Percentiles rank a stretch among this genome's conserved stretches.
phyloP scores from a whole-genome alignment of 345 rosid genomes.

The Sonneratia alba region DNA sequence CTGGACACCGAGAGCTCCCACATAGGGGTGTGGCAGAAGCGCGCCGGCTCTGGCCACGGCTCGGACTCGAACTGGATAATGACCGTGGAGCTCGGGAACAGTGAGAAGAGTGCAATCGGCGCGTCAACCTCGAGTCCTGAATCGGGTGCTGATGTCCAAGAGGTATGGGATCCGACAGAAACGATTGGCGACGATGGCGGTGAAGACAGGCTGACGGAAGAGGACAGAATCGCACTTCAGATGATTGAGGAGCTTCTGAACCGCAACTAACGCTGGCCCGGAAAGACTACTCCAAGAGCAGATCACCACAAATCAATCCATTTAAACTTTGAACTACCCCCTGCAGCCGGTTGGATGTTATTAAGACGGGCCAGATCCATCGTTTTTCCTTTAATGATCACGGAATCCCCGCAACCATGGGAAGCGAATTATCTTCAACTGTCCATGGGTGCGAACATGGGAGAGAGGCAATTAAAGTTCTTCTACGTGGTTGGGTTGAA shows the following conservation, averaged over 20 bases:
- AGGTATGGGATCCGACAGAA: not conserved
- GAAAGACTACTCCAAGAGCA: not conserved
- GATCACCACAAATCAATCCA: too few relatives aligned
- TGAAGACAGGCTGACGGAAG: constrained; percentile 10
- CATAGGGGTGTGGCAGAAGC: constrained; percentile 38
- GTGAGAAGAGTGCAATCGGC: not conserved
- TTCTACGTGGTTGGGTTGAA: not conserved
- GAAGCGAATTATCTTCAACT: too few relatives aligned
- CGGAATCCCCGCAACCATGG: too few relatives aligned
- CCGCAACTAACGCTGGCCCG: constrained; percentile 5
- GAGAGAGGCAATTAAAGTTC: too few relatives aligned
- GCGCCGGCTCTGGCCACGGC: constrained; percentile 13
- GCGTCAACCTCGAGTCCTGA: not conserved
- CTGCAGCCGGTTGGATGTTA: too few relatives aligned
- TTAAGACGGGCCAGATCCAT: too few relatives aligned
- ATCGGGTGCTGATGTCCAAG: not conserved
- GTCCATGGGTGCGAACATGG: too few relatives aligned
- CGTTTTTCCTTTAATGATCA: too few relatives aligned
- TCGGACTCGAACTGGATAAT: constrained; percentile 30
- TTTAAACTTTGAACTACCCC: too few relatives aligned
- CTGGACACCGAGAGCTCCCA: constrained; percentile 29
- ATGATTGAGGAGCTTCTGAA: constrained; percentile 35
- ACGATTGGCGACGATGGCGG: not conserved
- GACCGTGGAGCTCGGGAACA: constrained; percentile 24
- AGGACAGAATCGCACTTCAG: constrained; percentile 28